Conservation (phyloP, 805 yeast species). For the Saccharomycopsis sp. region DNA sequence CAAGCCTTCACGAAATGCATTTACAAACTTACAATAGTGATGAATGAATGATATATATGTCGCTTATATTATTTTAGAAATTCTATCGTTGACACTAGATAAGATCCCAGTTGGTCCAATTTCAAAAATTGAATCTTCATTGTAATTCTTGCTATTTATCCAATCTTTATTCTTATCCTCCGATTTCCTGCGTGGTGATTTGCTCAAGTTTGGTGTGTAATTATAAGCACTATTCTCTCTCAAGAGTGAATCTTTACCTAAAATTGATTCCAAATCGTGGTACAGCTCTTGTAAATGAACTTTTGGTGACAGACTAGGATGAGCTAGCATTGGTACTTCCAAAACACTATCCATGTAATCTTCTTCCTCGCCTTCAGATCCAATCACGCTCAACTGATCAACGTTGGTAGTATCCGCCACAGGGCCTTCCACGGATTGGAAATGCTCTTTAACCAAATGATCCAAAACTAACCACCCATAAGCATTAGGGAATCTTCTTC, state of each 20-base stretch:
- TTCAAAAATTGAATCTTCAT: conserved; percentile 20
- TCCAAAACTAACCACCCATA: conserved; percentile 81
- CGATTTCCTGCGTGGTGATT: not conserved
- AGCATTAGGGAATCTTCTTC: conserved; percentile 70
- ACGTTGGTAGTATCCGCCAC: not conserved
- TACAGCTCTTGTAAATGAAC: not conserved
- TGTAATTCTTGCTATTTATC: conserved; percentile 21
- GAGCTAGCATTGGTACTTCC: conserved; percentile 1
- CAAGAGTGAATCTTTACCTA: conserved; percentile 3
- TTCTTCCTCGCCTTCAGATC: not conserved
- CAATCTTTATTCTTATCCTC: conserved; percentile 11
- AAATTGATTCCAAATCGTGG: conserved; percentile 6
- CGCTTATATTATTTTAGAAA: conserved; percentile 17
- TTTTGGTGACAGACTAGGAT: conserved; percentile 6
- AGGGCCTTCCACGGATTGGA: conserved; percentile 27
- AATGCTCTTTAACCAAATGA: conserved; percentile 60
- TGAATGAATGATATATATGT: not conserved
- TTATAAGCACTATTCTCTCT: conserved; percentile 6
- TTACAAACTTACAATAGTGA: no score
- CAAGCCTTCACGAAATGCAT: no score
- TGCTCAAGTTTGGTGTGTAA: conserved; percentile 3
- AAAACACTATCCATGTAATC: not conserved
- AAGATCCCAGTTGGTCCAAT: conserved; percentile 21
- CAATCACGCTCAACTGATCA: not conserved
- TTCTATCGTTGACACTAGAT: conserved; percentile 20